A percentile compares a stretch with the other conserved stretches of the same genome.
phyloP scores from a whole-genome alignment of 768 basidiomycete genomes.

The Sporobolomyces roseus region DNA sequence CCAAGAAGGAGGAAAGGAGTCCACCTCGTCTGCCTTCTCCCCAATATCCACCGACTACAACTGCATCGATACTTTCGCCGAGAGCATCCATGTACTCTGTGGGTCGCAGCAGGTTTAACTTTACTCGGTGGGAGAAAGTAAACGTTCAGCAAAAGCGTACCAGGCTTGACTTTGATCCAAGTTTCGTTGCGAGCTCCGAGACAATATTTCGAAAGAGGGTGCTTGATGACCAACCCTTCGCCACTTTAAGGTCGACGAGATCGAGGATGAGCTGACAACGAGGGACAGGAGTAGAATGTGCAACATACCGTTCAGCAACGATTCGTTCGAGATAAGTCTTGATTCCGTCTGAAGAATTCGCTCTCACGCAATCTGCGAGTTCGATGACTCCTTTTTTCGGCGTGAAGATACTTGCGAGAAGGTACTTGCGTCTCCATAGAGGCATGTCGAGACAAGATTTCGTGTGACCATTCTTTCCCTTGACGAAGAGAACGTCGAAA shows the following conservation, averaged over 20 bases:
- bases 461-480: conserved; percentile 53
- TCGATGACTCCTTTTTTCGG: conserved; percentile 76
- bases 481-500: conserved; percentile 87
- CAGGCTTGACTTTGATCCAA: conserved; percentile 78
- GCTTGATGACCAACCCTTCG: conserved; percentile 90
- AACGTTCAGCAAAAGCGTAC: conserved; percentile 26
- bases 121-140: conserved; percentile 51
- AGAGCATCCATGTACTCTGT: conserved; percentile 69
- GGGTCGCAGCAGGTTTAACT: not conserved
- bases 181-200: conserved; percentile 82
- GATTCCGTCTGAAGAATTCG: conserved; percentile 76
- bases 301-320: conserved; percentile 59
- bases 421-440: conserved; percentile 70
- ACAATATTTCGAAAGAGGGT: conserved; percentile 70
- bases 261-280: not conserved
- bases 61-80: conserved; percentile 85
- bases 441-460: conserved; percentile 68
- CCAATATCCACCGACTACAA: conserved; percentile 88
- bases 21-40: conserved; percentile 81
- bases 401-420: conserved; percentile 65
- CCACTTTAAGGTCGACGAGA: conserved; percentile 55
- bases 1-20: conserved; percentile 81
- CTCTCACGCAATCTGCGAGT: conserved; percentile 66
- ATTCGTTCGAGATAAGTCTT: conserved; percentile 73
- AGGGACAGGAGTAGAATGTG: not conserved